Conservation (phyloP, 106 monocot genomes). For the Alisma plantagoaquatica region DNA sequence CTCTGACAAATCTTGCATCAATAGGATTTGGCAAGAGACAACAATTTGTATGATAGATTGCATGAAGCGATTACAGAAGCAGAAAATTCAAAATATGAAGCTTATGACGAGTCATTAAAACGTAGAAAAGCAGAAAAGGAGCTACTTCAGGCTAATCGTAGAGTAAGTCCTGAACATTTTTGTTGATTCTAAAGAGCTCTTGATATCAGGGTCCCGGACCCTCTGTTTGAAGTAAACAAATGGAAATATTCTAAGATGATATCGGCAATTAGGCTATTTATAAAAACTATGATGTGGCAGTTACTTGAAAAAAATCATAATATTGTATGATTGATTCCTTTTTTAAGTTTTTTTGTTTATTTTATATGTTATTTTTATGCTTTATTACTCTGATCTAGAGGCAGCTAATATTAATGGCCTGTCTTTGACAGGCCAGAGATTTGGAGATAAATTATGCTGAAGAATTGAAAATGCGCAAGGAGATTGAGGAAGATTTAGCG, state of each 20-base stretch:
- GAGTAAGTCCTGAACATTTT: too few relatives aligned
- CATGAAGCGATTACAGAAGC: slow-evolving; percentile 17
- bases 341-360: too few relatives aligned
- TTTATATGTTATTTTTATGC: too few relatives aligned
- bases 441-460: slow-evolving; percentile 19
- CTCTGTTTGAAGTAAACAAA: not conserved
- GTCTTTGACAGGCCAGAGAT: slow-evolving; percentile 23
- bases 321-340: too few relatives aligned
- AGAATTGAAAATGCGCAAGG: slow-evolving; percentile 26
- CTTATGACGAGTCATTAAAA: slow-evolving; percentile 23
- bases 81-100: slow-evolving; percentile 24
- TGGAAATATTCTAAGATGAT: not conserved
- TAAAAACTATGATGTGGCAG: not conserved
- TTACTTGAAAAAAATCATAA: not conserved
- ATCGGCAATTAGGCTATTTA: not conserved
- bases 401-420: not conserved
- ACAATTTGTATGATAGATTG: slow-evolving; percentile 11
- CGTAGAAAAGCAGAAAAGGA: slow-evolving; percentile 25
- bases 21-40: not conserved
- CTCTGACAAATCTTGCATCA: too few relatives aligned
- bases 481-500: slow-evolving; percentile 24
- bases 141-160: slow-evolving; percentile 4
- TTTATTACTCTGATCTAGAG: not conserved
- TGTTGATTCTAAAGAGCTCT: too few relatives aligned
- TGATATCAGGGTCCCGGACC: not conserved